Evolutionary conservation across 768 basidiomycete genomes (phyloP).

Genomic region (Hericium coralloides): DNA sequence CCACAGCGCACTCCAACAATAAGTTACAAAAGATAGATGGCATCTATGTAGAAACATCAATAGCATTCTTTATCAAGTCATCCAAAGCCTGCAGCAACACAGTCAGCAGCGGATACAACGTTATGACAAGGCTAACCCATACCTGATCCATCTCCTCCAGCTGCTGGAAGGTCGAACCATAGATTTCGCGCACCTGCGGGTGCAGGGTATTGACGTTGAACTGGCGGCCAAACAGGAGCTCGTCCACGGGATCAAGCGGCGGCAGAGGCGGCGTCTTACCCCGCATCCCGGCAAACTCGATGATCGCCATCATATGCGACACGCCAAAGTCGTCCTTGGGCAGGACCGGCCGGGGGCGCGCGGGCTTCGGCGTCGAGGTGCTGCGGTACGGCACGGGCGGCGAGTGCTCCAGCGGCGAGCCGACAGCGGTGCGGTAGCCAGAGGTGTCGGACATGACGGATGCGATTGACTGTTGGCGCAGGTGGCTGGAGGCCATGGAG

Average conservation of each 20-base stretch:
- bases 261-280: conserved; percentile 27
- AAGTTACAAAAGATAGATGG: too few relatives aligned
- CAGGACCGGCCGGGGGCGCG: conserved; percentile 36
- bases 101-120: too few relatives aligned
- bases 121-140: background rate
- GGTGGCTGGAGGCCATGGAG: conserved; percentile 1
- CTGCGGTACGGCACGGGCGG: conserved; percentile 4
- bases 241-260: conserved; percentile 57
- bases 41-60: too few relatives aligned
- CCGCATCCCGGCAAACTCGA: conserved; percentile 49
- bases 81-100: too few relatives aligned
- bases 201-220: conserved; percentile 57
- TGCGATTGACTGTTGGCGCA: conserved; percentile 8
- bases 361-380: conserved; percentile 26
- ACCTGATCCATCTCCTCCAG: conserved; percentile 80
- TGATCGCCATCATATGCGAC: conserved; percentile 78
- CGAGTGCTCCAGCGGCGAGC: conserved; percentile 2
- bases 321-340: conserved; percentile 85
- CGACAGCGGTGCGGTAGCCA: conserved; percentile 13
- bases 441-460: conserved; percentile 13
- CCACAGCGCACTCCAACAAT: too few relatives aligned
- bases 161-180: conserved; percentile 58
- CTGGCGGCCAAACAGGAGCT: conserved; percentile 60
- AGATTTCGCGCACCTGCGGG: conserved; percentile 64
- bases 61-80: too few relatives aligned